Evolutionary conservation across 1,284 basidiomycete species (phyloP).

Genomic region (Cryptococcus hybrid): DNA sequence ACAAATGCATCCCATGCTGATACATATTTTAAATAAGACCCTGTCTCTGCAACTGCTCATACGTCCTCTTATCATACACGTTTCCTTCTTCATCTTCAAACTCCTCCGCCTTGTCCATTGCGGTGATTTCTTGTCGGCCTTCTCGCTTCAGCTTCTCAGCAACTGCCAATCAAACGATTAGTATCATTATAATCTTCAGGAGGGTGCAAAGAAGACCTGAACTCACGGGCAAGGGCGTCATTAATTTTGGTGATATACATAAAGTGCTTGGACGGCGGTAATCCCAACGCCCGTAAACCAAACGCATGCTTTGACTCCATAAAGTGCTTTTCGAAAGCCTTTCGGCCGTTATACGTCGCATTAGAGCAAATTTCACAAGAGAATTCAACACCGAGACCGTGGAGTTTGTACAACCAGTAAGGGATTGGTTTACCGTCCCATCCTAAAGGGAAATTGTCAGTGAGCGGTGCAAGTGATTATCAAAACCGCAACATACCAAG

Average conservation of each 20-base stretch:
- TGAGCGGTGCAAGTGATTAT: background rate
- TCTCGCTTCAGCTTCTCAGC: slow-evolving; percentile 95
- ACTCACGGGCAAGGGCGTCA: slow-evolving; percentile 87
- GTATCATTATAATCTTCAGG: background rate
- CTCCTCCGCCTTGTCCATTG: slow-evolving; percentile 93
- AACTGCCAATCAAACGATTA: slow-evolving; percentile 56
- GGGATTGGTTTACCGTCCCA: slow-evolving; percentile 34
- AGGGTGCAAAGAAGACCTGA: background rate
- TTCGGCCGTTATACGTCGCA: slow-evolving; percentile 14
- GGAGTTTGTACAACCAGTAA: slow-evolving; percentile 78
- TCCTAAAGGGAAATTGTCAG: slow-evolving; percentile 1
- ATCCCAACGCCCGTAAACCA: slow-evolving; percentile 94
- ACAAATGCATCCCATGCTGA: too few species aligned
- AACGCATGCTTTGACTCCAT: slow-evolving; percentile 95
- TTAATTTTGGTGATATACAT: slow-evolving; percentile 97
- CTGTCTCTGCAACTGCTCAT: slow-evolving; percentile 49
- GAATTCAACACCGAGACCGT: slow-evolving; percentile 96
- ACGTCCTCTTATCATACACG: slow-evolving; percentile 62
- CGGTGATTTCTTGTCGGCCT: slow-evolving; percentile 83
- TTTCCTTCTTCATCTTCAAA: slow-evolving; percentile 96
- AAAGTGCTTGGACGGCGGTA: slow-evolving; percentile 93
- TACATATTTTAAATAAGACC: slow-evolving; percentile 38
- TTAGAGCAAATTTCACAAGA: slow-evolving; percentile 85
- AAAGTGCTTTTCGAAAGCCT: slow-evolving; percentile 48
- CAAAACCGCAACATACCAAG: slow-evolving; percentile 49